Base-by-base conservation (phyloP, 164 flowering plant genomes). In the Cinnamomum micranthum region DNA sequence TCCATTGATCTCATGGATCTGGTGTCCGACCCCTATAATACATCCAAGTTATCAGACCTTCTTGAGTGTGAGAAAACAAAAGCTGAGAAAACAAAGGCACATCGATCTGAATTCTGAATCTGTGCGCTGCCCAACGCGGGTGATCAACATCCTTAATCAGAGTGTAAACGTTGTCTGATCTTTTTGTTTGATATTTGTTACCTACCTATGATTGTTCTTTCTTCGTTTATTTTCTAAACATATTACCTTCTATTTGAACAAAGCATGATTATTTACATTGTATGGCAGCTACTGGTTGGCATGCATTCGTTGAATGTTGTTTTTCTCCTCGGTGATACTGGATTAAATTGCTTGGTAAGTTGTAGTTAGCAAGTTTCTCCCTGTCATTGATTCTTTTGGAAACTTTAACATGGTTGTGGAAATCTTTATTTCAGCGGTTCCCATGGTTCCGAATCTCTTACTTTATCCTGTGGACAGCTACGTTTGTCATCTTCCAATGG, bases 391-490 rank as follows among this genome's bases (percentile, higher is more conserved):
- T 31, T 41, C 12, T 47, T 10, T 10, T 65, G 52, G 6, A 9
- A 11, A 11, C 50, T 41, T 33, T 22, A 17, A 11, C 58, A 14
- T 7, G n/a, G 25, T 5, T 20, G 10, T 50, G 64, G 65, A 22
- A 64, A 41, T 41, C 64, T 28, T 27, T 66, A n/a, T 85, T 80
- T n/a, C 90, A 91, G 96, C 80, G 82, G 10, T 92, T 93, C 70
- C 97, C 95, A 31, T 86, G 92, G 92, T 95, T 93, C 73, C 87
- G 98, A 52, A 86, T 95, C 15, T 86, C 91, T 23, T 95, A 95
- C 83, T 91, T 93, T 81, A 78, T 87, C 72, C 77, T 91, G 17
- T 95, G 92, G 91, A 95, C 97, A 2, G 76, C 82, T 41, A 66
- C 70, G 11, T 95, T 75, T 58, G 96, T 92, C 24, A 66, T 90